Conservation (phyloP, 768 basidiomycete species). For the Termitomyces sp. region DNA sequence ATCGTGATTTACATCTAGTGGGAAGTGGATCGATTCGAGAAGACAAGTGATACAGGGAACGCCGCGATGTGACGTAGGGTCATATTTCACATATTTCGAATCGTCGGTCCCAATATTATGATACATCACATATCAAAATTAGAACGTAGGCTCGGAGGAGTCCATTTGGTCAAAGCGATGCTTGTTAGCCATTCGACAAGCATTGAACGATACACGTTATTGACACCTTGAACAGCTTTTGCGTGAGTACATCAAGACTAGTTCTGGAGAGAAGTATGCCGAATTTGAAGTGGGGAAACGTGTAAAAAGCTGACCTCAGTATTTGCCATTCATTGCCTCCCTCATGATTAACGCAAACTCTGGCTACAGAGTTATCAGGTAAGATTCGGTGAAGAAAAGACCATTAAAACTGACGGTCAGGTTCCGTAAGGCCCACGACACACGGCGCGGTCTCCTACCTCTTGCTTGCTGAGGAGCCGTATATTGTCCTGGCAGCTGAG, state of each 20-base stretch:
- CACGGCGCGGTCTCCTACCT: background rate
- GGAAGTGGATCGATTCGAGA: background rate
- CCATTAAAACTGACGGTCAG: background rate
- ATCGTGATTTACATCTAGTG: too few species aligned
- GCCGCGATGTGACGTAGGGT: background rate
- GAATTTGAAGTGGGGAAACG: background rate
- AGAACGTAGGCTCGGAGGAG: background rate
- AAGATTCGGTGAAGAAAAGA: background rate
- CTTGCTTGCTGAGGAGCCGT: conserved; percentile 31
- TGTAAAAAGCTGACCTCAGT: background rate
- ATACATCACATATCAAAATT: background rate
- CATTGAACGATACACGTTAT: background rate
- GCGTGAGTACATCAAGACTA: too few species aligned
- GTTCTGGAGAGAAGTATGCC: background rate
- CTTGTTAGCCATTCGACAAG: background rate
- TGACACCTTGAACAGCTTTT: background rate
- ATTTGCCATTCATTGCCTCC: background rate
- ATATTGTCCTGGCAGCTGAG: conserved; percentile 4
- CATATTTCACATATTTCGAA: background rate
- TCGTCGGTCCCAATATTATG: background rate
- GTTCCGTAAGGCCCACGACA: background rate
- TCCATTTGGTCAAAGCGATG: background rate
- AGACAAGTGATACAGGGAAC: background rate
- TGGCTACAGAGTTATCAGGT: background rate
- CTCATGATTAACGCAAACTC: background rate